Evolutionary conservation across 2,329 filamentous ascomycete species (phyloP), one percentile per base, ranked within the genome.

Genomic region (Paecilomyces niveus): DNA sequence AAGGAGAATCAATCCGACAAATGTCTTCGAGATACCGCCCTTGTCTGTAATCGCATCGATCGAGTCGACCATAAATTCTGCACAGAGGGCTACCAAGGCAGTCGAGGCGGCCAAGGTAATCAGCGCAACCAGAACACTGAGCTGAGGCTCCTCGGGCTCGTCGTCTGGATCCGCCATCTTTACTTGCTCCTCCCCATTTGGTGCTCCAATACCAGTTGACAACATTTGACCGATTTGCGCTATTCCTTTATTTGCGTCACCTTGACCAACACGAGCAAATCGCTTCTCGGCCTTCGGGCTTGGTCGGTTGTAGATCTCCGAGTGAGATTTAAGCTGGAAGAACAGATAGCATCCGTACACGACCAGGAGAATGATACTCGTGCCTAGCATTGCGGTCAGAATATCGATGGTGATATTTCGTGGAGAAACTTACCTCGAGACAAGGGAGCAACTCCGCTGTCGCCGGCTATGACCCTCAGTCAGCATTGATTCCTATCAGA

Each of bases 241-340:
- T 54, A 85, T 73, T 7, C 79, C 79, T 22, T 76, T 76, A 3
- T 73, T 70, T 8, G 79, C 75, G 9, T 80, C 78, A 15, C 83
- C 81, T 54, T 81, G 75, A 57, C 77, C 71, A 56, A 82, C 72
- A 63, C 79, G 77, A 52, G 73, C 75, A 26, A 60, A 61, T 49
- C 74, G 70, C 67, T 84, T 90, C 2, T 86, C 83, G 0, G 89
- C 88, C 73, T 96, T 96, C 65, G 89, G 82, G 63, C 87, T 89
- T 33, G 89, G 85, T 56, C 85, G 85, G 70, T 89, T 90, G 80
- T 96, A 97, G 71, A 96, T 87, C 8, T 79, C 79, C 24, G 83
- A 81, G 72, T 97, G 92, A 0, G 92, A 92, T 72, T 91, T 90
- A 59, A 97, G 85, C 74, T 97, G 93, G 80, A 97, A 97, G 74